phyloP scores from a whole-genome alignment of 164 flowering plant species.

The Buxus sempervirens region DNA sequence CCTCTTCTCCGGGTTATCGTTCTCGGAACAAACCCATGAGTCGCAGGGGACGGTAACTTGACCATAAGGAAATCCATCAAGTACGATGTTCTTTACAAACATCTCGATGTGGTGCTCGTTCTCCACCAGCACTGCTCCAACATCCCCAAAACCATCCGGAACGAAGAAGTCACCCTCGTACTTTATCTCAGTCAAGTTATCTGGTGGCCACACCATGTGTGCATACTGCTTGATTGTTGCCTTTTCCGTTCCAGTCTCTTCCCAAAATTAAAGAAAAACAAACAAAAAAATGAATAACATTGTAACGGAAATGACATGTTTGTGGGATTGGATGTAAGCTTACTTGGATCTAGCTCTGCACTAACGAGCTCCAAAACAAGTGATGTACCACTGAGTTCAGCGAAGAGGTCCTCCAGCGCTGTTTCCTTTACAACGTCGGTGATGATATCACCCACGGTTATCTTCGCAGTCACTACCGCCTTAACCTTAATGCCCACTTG shows the following conservation, averaged over 20 bases:
- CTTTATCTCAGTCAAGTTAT: conserved; percentile 14
- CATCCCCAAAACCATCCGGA: conserved; percentile 40
- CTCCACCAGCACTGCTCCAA: conserved; percentile 53
- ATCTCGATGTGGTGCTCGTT: conserved; percentile 68
- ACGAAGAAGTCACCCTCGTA: conserved; percentile 43
- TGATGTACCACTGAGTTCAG: conserved; percentile 37
- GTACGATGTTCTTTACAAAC: conserved; percentile 34
- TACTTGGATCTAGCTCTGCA: conserved; percentile 60
- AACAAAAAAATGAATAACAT: no score
- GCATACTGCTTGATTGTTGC: conserved; percentile 31
- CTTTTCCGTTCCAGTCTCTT: conserved; percentile 51
- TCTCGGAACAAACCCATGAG: conserved; percentile 61
- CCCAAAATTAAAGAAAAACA: no score
- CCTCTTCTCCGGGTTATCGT: conserved; percentile 39
- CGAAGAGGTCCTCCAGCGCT: conserved; percentile 23
- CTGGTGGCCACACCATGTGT: neutral
- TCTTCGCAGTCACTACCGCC: conserved; percentile 27
- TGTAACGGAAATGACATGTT: no score
- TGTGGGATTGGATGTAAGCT: conserved; percentile 26
- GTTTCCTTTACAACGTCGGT: conserved; percentile 13
- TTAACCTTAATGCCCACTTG: neutral
- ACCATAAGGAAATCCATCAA: conserved; percentile 43
- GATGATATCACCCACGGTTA: conserved; percentile 33
- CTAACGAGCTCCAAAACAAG: conserved; percentile 64
- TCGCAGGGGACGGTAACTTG: conserved; percentile 30